phyloP scores from a whole-genome alignment of 1,284 basidiomycete genomes.

The Malassezia globosa region DNA sequence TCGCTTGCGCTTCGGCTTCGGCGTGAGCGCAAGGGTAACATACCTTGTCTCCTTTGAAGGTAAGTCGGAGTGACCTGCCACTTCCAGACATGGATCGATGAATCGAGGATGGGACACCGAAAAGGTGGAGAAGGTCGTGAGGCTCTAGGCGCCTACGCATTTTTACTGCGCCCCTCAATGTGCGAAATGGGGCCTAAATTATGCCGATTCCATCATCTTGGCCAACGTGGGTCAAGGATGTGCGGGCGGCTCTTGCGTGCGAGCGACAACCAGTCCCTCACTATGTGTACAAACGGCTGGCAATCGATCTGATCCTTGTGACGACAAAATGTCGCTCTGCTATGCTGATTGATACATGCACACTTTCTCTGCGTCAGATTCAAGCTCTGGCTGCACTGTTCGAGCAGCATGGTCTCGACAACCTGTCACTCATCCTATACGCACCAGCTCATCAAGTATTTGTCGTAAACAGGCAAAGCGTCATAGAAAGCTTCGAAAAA shows the following conservation, averaged over 20 bases:
- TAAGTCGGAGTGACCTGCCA: conserved; percentile 11
- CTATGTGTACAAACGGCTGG: background rate
- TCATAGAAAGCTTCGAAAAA: background rate
- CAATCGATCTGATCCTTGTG: background rate
- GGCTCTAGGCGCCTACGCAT: too few species aligned
- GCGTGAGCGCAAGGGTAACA: background rate
- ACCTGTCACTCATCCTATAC: background rate
- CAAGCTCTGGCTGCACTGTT: background rate
- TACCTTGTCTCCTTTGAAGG: conserved; percentile 19
- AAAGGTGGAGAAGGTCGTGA: background rate
- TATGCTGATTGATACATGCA: background rate
- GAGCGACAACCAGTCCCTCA: too few species aligned
- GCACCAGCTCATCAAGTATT: conserved; percentile 10
- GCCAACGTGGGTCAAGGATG: too few species aligned
- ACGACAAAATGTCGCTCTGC: background rate
- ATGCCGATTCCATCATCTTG: background rate
- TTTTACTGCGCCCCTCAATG: background rate
- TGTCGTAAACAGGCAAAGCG: background rate
- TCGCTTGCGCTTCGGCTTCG: conserved; percentile 15
- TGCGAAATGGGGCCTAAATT: background rate
- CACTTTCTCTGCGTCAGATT: background rate
- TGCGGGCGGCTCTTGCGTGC: too few species aligned
- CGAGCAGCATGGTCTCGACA: background rate
- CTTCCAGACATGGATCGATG: background rate
- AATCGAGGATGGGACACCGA: too few species aligned